Base-by-base conservation (phyloP, 208 protist genomes). In the Trypanosoma platydactyli region DNA sequence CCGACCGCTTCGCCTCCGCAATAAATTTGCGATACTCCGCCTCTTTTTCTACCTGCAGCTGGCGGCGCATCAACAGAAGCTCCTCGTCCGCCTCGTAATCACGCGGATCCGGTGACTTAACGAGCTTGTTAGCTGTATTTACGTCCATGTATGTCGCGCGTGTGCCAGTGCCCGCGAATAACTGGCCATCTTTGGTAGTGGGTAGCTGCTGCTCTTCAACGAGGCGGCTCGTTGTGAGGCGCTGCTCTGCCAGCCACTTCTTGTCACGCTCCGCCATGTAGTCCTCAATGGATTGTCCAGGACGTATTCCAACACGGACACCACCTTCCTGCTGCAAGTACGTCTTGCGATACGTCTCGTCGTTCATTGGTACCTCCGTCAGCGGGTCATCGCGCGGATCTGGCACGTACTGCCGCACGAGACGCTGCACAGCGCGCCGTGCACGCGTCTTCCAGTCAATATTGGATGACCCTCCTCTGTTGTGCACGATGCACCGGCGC, bases 1-100 rank as follows among this genome's bases (percentile, higher is more conserved):
- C 86, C 20, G 73, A 74, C 2, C 86, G 78, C 71, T 94, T 94
- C 45, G 82, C 55, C 76, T 94, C 89, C 5, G 89, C 76, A 46
- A 92, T 71, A 61, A 94, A 94, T 71, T 86, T 92, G 52, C 89
- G 89, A 60, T 92, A 94, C 64, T 94, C 83, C 12, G 76, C 81
- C 71, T 94, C 89, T 48, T 92, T 94, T 59, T 94, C 89, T 27
- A 94, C 83, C 73, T 92, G 86, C 53, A 94, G 74, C 67, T 94
- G 89, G 16, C 89, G 86, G 5, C 89, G 79, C 76, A 94, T 78
- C 49, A 92, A 64, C 46, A 74, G 56, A 40, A 78, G 81, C 74
- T 94, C 89, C 69, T 94, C 89, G 62, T 94, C 89, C 46, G 87
- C 70, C 68, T 92, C 86, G 73, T 92, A 92, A 71, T 92, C 83